A percentile compares a stretch with the other conserved stretches of the same genome.
phyloP scores from a whole-genome alignment of 169 alveolate genomes.

The Theileria parva region DNA sequence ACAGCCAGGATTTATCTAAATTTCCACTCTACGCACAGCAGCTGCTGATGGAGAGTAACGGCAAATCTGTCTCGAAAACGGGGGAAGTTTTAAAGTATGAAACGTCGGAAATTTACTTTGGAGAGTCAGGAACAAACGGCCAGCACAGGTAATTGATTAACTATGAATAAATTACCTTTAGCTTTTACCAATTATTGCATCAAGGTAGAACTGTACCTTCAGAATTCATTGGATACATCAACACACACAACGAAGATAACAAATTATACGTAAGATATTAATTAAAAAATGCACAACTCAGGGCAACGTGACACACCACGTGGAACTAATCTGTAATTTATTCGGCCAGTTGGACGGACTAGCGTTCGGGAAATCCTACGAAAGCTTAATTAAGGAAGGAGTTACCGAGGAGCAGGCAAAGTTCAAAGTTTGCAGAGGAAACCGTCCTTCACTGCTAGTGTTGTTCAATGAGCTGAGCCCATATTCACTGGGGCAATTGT shows the following conservation, averaged over 20 bases:
- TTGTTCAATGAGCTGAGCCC: constrained; percentile 86
- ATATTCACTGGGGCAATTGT: constrained; percentile 89
- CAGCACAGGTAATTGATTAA: constrained; percentile 79
- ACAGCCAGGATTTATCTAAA: constrained; percentile 91
- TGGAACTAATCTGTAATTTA: constrained; percentile 97
- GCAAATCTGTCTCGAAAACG: constrained; percentile 86
- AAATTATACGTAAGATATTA: constrained; percentile 18
- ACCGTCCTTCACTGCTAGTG: constrained; percentile 91
- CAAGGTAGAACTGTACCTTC: constrained; percentile 95
- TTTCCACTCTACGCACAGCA: constrained; percentile 97
- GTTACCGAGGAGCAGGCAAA: constrained; percentile 81
- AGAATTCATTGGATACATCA: constrained; percentile 96
- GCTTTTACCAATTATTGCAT: constrained; percentile 96
- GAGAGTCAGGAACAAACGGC: constrained; percentile 99
- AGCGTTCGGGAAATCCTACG: constrained; percentile 93
- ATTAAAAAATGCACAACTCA: not conserved
- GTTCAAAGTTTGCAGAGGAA: constrained; percentile 95
- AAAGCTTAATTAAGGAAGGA: constrained; percentile 76
- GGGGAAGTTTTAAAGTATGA: constrained; percentile 77
- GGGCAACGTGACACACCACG: constrained; percentile 83
- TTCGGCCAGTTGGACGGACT: constrained; percentile 99
- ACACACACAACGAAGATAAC: constrained; percentile 86
- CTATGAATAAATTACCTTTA: constrained; percentile 15
- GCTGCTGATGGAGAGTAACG: constrained; percentile 98
- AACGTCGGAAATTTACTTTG: constrained; percentile 95